These are phyloP conservation scores for Blastomyces silverae DNA, from an alignment of 2,329 filamentous ascomycete species.

Conservation along the genomic window DNA sequence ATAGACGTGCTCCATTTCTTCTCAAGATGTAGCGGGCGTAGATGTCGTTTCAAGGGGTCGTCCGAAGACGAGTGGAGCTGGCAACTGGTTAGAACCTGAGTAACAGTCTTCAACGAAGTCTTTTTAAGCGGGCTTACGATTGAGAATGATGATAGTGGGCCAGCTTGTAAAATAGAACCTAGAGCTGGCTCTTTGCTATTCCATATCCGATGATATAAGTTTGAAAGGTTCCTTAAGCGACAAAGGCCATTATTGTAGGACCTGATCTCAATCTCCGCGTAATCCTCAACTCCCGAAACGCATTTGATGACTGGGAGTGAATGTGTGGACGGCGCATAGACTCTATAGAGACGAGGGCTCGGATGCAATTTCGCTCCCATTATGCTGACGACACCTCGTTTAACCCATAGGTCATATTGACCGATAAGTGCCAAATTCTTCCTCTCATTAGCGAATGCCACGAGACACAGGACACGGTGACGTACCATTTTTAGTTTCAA, in stretches of 20 bases:
- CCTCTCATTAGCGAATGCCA: constrained; percentile 9
- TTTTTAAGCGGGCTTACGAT: constrained; percentile 29
- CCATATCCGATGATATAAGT: constrained; percentile 51
- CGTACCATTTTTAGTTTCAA: constrained; percentile 37
- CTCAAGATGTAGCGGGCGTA: constrained; percentile 40
- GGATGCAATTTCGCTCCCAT: constrained; percentile 53
- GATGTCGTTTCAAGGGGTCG: constrained; percentile 37
- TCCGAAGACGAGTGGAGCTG: constrained; percentile 40
- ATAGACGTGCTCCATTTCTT: constrained; percentile 42
- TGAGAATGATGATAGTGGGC: constrained; percentile 34
- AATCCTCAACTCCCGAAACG: constrained; percentile 36
- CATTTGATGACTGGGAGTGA: constrained; percentile 50
- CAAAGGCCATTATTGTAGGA: constrained; percentile 42
- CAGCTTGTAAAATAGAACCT: constrained; percentile 31
- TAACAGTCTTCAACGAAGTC: too few relatives aligned
- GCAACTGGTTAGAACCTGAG: constrained; percentile 16
- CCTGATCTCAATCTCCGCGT: constrained; percentile 45
- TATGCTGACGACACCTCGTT: constrained; percentile 50
- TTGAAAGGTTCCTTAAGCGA: constrained; percentile 43
- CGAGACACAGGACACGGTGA: background rate
- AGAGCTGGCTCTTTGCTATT: constrained; percentile 33
- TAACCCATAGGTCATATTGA: constrained; percentile 52
- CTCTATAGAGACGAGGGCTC: constrained; percentile 39
- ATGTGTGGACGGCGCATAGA: constrained; percentile 52
- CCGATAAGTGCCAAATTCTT: constrained; percentile 45